Base-by-base conservation (phyloP, 345 rosid species). In the Kandelia obovata region DNA sequence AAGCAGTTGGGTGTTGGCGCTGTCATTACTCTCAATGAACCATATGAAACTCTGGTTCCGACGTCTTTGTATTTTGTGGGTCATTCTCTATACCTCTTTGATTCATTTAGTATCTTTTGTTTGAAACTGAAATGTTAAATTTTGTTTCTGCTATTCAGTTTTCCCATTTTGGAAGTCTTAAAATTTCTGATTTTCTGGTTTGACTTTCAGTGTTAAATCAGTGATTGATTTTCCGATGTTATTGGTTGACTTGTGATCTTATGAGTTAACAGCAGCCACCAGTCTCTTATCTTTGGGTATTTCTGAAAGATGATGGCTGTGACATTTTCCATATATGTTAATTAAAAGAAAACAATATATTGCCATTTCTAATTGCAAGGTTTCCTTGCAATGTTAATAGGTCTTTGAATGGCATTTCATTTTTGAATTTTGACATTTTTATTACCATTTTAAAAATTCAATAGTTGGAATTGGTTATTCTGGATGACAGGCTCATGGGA, bases 1-100 rank as follows among this genome's bases (percentile, higher is more conserved):
- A 89, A 93, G 82, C 70, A 83, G 63, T 66, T 93, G 17, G 94
- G 96, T 2, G 95, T 88, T 57, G 83, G 90, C 73, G 95, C 88
- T 19, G 98, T 92, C 58, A 81, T 90, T 75, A 88, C 96, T 68
- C 87, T 90, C 53, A 92, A 90, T 71, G 98, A 92, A 70, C 83
- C 96, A 61, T 86, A 77, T 31, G 96, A 90, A 78, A 90, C 95
- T 71, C 80, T 92, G 78, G 95, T 90, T 66, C 89, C 95, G 16
- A 67, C 95, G 9, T 81, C 96, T 32, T 70, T 90, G 67, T 92
- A 90, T 71, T 76, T 69, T 79, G 98, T 90, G 75, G 49, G 86
- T 79, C 32, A 51, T 68, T 31, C 53, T 57, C 31, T 56, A 56
- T 13, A 9, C 59, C 59, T 53, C 25, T 20, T 20, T 53, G 58